Conservation (phyloP, 148 eudicot species). For the Rhododendron williamsianum region DNA sequence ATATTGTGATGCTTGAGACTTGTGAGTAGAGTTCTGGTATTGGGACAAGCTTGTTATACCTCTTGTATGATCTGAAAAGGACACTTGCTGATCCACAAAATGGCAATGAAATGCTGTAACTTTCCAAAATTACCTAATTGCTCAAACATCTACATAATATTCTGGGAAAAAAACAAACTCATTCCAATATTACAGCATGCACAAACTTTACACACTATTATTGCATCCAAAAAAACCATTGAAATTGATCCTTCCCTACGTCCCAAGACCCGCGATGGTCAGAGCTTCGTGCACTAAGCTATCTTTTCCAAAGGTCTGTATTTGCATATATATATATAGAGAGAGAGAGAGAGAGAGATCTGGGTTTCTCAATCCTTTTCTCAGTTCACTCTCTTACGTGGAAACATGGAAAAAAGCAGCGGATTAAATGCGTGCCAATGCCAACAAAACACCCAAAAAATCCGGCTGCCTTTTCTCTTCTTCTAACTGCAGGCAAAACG, state of each 20-base stretch:
- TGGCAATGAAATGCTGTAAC: background rate
- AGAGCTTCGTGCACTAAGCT: background rate
- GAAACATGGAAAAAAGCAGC: background rate
- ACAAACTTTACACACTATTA: background rate
- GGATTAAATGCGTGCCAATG: conserved; percentile 21
- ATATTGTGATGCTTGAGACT: background rate
- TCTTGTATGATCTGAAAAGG: background rate
- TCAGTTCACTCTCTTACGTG: background rate
- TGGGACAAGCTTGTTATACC: background rate
- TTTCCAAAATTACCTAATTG: background rate
- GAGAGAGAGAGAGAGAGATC: background rate
- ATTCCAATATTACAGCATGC: background rate
- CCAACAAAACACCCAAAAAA: conserved; percentile 19
- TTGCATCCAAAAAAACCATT: background rate
- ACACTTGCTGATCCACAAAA: background rate
- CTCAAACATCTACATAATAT: background rate
- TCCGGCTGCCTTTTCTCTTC: conserved; percentile 16
- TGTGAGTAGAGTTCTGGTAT: background rate
- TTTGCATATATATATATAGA: background rate
- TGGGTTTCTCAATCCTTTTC: background rate
- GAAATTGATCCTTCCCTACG: background rate
- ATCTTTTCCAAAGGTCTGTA: background rate
- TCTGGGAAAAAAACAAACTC: background rate
- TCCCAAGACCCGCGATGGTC: background rate
- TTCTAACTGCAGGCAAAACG: conserved; percentile 9